Conservation (phyloP, 2,329 filamentous ascomycete genomes). For the Colletotrichum somersetense region DNA sequence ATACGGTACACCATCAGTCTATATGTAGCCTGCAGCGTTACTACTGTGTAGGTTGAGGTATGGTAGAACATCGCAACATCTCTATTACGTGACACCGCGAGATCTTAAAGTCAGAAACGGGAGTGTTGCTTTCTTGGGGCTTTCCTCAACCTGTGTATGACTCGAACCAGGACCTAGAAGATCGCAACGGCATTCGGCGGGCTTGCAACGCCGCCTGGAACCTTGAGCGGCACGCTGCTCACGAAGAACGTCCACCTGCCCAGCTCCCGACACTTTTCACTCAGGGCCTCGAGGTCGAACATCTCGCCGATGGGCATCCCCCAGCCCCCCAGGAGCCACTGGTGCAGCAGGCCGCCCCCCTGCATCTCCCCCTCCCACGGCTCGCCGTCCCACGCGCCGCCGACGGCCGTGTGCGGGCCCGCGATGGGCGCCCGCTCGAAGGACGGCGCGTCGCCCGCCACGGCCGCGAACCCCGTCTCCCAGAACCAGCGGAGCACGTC, state of each 20-base stretch:
- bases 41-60: too few relatives aligned
- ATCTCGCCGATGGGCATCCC: conserved; percentile 64
- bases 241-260: conserved; percentile 57
- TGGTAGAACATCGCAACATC: neutral
- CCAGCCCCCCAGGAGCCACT: conserved; percentile 63
- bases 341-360: conserved; percentile 47
- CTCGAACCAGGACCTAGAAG: conserved; percentile 42
- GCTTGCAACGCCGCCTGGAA: conserved; percentile 54
- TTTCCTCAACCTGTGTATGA: too few relatives aligned
- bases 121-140: neutral
- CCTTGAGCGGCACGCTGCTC: conserved; percentile 53
- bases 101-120: neutral
- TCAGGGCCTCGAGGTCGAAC: conserved; percentile 59
- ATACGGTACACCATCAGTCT: neutral
- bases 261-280: conserved; percentile 49
- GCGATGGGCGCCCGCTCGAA: conserved; percentile 59
- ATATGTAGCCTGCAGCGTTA: too few relatives aligned
- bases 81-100: neutral
- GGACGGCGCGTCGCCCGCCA: conserved; percentile 57
- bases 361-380: conserved; percentile 43
- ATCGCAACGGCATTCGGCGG: conserved; percentile 56
- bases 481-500: conserved; percentile 59
- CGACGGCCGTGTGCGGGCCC: conserved; percentile 43
- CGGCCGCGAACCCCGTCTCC: conserved; percentile 59
- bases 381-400: conserved; percentile 26